Evolutionary conservation across 23 red algal species (phyloP).

Genomic region (Agarophyton chilense): DNA sequence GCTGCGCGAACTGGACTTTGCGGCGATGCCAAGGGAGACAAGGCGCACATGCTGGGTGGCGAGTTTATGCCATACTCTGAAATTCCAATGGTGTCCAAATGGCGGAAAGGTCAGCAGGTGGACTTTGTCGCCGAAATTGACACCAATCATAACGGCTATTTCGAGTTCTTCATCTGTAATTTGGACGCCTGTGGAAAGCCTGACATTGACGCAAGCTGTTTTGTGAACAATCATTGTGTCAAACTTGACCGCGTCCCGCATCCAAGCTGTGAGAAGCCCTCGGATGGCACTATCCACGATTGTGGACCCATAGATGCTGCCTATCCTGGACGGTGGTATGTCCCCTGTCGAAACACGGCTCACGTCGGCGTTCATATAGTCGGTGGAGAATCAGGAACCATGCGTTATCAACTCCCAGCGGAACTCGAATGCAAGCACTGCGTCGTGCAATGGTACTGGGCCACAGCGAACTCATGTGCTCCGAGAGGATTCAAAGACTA

Average conservation of each 20-base stretch:
- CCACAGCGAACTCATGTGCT: constrained; percentile 60
- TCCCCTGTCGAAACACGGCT: too few species aligned
- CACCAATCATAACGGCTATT: too few species aligned
- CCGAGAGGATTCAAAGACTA: constrained; percentile 54
- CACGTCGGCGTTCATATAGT: too few species aligned
- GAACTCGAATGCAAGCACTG: constrained; percentile 30
- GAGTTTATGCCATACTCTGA: constrained; percentile 25
- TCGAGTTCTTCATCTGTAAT: too few species aligned
- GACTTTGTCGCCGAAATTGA: too few species aligned
- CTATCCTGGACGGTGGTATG: too few species aligned
- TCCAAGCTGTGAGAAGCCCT: constrained; percentile 16
- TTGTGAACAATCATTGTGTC: constrained; percentile 30
- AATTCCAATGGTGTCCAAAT: constrained; percentile 18
- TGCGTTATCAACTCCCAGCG: constrained; percentile 55
- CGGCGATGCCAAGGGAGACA: constrained; percentile 23
- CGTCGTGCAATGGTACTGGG: constrained; percentile 73
- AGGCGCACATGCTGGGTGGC: constrained; percentile 34
- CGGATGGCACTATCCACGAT: constrained; percentile 1
- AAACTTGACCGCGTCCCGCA: constrained; percentile 38
- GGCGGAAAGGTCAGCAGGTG: constrained; percentile 2
- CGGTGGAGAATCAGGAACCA: constrained; percentile 35
- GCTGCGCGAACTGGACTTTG: constrained; percentile 31
- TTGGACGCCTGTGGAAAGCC: too few species aligned
- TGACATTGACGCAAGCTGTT: too few species aligned
- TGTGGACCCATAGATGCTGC: too few species aligned